phyloP scores from a whole-genome alignment of 257 asterid species.

The Solanum chiquidenum region DNA sequence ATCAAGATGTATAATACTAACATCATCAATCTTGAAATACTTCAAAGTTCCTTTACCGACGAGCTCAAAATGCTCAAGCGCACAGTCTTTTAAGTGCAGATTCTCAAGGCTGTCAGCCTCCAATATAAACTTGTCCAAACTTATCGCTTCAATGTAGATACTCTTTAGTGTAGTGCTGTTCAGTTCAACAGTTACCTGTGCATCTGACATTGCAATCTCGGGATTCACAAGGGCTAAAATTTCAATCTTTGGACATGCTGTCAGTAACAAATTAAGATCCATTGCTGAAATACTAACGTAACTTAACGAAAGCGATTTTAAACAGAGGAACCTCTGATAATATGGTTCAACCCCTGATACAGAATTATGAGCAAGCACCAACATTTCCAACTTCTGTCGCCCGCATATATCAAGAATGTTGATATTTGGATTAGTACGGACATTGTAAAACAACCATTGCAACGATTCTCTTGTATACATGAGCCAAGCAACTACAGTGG shows the following conservation, averaged over 20 bases:
- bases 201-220: constrained; percentile 74
- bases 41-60: constrained; percentile 67
- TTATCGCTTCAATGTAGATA: constrained; percentile 66
- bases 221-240: constrained; percentile 47
- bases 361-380: constrained; percentile 65
- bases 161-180: constrained; percentile 60
- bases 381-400: constrained; percentile 69
- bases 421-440: constrained; percentile 59
- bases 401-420: constrained; percentile 83
- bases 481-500: constrained; percentile 81
- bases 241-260: constrained; percentile 62
- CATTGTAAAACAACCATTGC: constrained; percentile 65
- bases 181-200: constrained; percentile 59
- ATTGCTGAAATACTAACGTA: constrained; percentile 67
- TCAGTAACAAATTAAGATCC: constrained; percentile 65
- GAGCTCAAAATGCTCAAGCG: constrained; percentile 68
- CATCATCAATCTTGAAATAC: constrained; percentile 71
- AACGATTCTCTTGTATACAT: constrained; percentile 70
- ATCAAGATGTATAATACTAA: constrained; percentile 80
- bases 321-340: constrained; percentile 67
- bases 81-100: constrained; percentile 76
- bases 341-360: constrained; percentile 68
- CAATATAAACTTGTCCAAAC: constrained; percentile 70
- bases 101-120: constrained; percentile 75
- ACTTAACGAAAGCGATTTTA: constrained; percentile 64